Evolutionary conservation across 2,329 filamentous ascomycete genomes (phyloP).

Genomic region (Sphaerostilbella broomeana): DNA sequence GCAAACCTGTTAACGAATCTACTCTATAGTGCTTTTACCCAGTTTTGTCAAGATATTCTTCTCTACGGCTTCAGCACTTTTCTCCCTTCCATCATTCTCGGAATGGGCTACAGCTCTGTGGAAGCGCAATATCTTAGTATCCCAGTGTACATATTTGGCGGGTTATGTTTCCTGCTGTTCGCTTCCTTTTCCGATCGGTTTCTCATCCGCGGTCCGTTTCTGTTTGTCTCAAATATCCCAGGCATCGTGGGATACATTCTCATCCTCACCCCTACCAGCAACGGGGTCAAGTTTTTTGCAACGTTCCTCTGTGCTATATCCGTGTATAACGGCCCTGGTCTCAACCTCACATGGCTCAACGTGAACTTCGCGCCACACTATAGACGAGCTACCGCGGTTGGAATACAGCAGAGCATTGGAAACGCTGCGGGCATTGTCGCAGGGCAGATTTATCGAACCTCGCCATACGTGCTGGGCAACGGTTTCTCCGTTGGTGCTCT

Average conservation of each 20-base stretch:
- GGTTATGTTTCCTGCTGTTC: slow-evolving; percentile 36
- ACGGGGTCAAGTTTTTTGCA: slow-evolving; percentile 44
- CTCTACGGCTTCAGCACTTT: slow-evolving; percentile 54
- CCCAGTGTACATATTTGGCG: slow-evolving; percentile 48
- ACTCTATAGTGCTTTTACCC: slow-evolving; percentile 30
- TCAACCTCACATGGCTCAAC: slow-evolving; percentile 42
- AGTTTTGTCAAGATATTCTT: slow-evolving; percentile 46
- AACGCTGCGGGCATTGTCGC: slow-evolving; percentile 41
- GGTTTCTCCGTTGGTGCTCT: slow-evolving; percentile 21
- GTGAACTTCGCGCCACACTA: slow-evolving; percentile 41
- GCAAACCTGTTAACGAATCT: background rate
- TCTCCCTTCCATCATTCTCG: slow-evolving; percentile 47
- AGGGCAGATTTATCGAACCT: slow-evolving; percentile 30
- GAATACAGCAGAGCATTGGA: slow-evolving; percentile 38
- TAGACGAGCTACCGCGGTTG: slow-evolving; percentile 39
- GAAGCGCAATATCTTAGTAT: slow-evolving; percentile 49
- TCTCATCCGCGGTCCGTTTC: slow-evolving; percentile 32
- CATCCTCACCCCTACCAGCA: slow-evolving; percentile 39
- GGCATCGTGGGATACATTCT: slow-evolving; percentile 44
- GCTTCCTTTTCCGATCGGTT: slow-evolving; percentile 42
- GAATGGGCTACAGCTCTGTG: slow-evolving; percentile 45
- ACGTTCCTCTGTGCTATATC: slow-evolving; percentile 42
- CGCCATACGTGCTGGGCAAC: slow-evolving; percentile 27
- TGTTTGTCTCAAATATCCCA: slow-evolving; percentile 50
- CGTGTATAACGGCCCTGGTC: slow-evolving; percentile 41